Conservation (phyloP, 23 red algal genomes). For the Gracilaria vermiculophylla region DNA sequence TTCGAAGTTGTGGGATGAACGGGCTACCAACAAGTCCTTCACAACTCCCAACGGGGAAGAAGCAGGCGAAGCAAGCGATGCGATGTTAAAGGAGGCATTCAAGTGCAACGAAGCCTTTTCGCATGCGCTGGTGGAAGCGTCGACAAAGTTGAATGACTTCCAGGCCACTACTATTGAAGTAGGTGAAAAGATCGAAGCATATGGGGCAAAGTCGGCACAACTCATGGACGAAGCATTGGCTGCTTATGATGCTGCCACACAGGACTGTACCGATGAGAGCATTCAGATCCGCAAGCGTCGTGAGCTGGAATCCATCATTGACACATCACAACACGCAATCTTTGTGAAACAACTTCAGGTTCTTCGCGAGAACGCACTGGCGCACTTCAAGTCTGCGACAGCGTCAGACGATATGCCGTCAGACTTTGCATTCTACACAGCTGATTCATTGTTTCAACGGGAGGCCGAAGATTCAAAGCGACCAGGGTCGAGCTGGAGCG, state of each 20-base stretch:
- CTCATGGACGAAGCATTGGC: slow-evolving; percentile 71
- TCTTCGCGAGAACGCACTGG: slow-evolving; percentile 88
- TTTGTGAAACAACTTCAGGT: slow-evolving; percentile 94
- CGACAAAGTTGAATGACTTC: slow-evolving; percentile 55
- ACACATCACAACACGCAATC: slow-evolving; percentile 79
- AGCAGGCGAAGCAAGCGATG: slow-evolving; percentile 17
- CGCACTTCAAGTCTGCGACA: slow-evolving; percentile 89
- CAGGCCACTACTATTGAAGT: slow-evolving; percentile 53
- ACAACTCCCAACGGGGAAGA: background rate
- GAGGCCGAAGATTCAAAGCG: slow-evolving; percentile 91
- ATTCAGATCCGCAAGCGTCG: slow-evolving; percentile 74
- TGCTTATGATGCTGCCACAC: slow-evolving; percentile 65
- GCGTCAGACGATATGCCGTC: slow-evolving; percentile 92
- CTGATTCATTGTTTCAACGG: slow-evolving; percentile 85
- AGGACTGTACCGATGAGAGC: slow-evolving; percentile 32
- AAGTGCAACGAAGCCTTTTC: slow-evolving; percentile 83
- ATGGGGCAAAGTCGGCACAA: slow-evolving; percentile 67
- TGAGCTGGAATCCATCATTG: slow-evolving; percentile 86
- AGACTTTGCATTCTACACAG: slow-evolving; percentile 96
- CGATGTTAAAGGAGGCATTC: slow-evolving; percentile 49
- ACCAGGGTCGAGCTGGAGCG: slow-evolving; percentile 81
- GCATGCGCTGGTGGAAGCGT: slow-evolving; percentile 49
- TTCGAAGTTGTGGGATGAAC: slow-evolving; percentile 72
- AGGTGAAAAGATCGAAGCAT: slow-evolving; percentile 83
- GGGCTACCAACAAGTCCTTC: slow-evolving; percentile 20